phyloP scores from a whole-genome alignment of 805 yeast genomes.

The Metschnikowia cerradonensis region DNA sequence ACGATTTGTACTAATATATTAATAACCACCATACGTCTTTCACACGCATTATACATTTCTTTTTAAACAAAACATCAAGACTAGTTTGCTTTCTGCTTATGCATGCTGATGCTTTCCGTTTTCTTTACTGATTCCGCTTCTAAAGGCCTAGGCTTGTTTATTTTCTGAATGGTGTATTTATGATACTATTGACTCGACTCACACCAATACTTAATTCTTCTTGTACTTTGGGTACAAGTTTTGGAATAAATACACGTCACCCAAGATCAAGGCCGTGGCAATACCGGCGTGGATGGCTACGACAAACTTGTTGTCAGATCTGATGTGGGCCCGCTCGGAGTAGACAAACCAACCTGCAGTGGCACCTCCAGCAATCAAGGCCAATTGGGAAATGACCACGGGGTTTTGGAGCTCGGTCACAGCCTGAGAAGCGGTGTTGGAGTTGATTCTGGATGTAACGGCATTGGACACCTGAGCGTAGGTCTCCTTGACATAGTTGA shows the following conservation, averaged over 20 bases:
- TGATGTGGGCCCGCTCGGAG: slow-evolving; percentile 48
- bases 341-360: slow-evolving; percentile 48
- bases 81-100: no score
- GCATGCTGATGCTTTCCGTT: no score
- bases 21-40: no score
- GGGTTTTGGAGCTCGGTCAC: slow-evolving; percentile 54
- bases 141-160: no score
- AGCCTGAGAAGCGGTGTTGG: slow-evolving; percentile 17
- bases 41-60: no score
- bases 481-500: slow-evolving; percentile 19
- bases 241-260: slow-evolving; percentile 52
- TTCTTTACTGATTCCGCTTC: no score
- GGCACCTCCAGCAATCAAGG: slow-evolving; percentile 45
- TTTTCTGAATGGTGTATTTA: neutral
- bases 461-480: slow-evolving; percentile 15
- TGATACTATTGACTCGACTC: neutral
- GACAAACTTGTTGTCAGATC: slow-evolving; percentile 35
- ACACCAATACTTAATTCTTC: slow-evolving; percentile 22
- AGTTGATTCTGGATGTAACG: slow-evolving; percentile 12
- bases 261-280: slow-evolving; percentile 49
- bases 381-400: slow-evolving; percentile 52
- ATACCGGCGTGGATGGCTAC: slow-evolving; percentile 48
- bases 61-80: no score
- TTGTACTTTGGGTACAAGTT: slow-evolving; percentile 54
- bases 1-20: no score